Base-by-base conservation (phyloP, 139 green algal genomes). In the Dunaliella primolecta region DNA sequence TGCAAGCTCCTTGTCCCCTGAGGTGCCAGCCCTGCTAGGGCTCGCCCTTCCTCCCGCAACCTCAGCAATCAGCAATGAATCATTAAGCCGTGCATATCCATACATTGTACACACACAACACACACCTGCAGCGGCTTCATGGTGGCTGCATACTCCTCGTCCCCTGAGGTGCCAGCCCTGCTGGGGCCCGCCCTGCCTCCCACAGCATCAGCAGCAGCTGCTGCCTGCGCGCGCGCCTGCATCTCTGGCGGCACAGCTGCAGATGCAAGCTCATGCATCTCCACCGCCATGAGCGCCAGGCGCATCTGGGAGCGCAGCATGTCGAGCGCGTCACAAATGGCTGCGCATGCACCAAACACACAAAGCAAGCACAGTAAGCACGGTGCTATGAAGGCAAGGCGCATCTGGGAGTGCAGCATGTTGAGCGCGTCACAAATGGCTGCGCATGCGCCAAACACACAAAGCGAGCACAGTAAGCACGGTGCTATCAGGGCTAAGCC, bases 101-200 rank as follows among this genome's bases (percentile, higher is more conserved):
- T n/a, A n/a, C n/a, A n/a, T n/a, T n/a, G n/a, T n/a, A n/a, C n/a
- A n/a, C n/a, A n/a, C n/a, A n/a, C n/a, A 32, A 33, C n/a, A 33
- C 76, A 2, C 57, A 87, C 84, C 84, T 84, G 84, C 79, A 87
- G 84, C 37, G 79, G 36, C 72, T 84, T 84, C 27, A 87, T 30
- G 31, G 38, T 38, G 2, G 31, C 15, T 15, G 74, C 37, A 36
- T 87, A 87, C 36, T 21, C 30, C 36, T 36, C 46, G 7, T 64
- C 36, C 30, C 24, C 34, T 34, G 37, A 36, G 3, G 34, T 29
- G 11, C 7, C 46, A 64, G 46, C 46, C 46, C 46, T 64, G 46
- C 46, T 15, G 7, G 46, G 7, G 46, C 46, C 7, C 7, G 46
- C 7, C 46, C 46, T 64, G 7, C 46, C 46, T 15, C n/a, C n/a